phyloP scores from a whole-genome alignment of 1,284 basidiomycete species.

The Blastosporella zonata region DNA sequence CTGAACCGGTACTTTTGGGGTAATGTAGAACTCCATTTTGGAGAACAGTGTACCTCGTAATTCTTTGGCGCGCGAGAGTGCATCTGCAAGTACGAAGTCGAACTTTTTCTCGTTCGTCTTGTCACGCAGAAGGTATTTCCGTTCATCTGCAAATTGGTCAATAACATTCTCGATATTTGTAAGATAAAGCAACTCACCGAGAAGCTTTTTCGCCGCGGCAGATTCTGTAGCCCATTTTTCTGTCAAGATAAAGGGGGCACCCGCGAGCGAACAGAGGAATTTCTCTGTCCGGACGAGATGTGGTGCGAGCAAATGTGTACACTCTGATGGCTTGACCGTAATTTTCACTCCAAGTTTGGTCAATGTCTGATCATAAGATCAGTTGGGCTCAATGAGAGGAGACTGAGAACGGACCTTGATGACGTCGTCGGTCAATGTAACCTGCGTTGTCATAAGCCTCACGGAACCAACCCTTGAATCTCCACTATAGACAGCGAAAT shows the following conservation, averaged over 20 bases:
- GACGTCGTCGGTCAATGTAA: conserved; percentile 50
- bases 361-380: conserved; percentile 43
- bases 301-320: conserved; percentile 73
- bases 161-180: background rate
- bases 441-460: conserved; percentile 59
- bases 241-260: conserved; percentile 58
- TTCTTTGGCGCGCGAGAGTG: conserved; percentile 54
- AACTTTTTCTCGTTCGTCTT: conserved; percentile 60
- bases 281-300: conserved; percentile 78
- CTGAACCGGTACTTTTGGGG: conserved; percentile 54
- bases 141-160: conserved; percentile 49
- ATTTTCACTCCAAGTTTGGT: conserved; percentile 61
- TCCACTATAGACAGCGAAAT: conserved; percentile 1
- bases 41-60: conserved; percentile 53
- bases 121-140: conserved; percentile 58
- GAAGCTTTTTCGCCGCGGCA: conserved; percentile 49
- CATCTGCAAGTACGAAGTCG: conserved; percentile 56
- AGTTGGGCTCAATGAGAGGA: conserved; percentile 4
- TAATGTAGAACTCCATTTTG: conserved; percentile 71
- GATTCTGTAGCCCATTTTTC: conserved; percentile 67
- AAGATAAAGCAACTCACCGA: conserved; percentile 48
- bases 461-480: conserved; percentile 24
- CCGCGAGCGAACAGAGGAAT: conserved; percentile 70
- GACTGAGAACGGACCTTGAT: conserved; percentile 41
- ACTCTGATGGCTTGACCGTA: conserved; percentile 58